Evolutionary conservation across 345 rosid genomes (phyloP), one percentile per base, ranked within the genome.

Genomic region (Ricinus communis): DNA sequence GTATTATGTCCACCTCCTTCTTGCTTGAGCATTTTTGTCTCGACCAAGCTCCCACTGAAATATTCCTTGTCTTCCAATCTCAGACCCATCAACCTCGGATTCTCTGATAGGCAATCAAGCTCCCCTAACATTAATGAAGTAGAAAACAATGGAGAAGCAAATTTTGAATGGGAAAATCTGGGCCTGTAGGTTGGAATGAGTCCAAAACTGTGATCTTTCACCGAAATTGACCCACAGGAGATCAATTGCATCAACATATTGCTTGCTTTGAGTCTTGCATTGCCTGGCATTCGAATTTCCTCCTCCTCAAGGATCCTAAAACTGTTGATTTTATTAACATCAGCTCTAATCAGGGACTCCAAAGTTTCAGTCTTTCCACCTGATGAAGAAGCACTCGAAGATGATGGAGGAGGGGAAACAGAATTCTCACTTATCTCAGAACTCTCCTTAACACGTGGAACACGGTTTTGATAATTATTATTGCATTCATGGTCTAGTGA

Each of bases 141-240:
- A 46, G 97, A 85, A 82, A 88, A 86, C 53, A 90, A 82, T 1
- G 97, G 93, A 0, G 97, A 86, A 0, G 84, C 78, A 62, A 80
- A 87, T 70, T 90, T 91, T 0, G 98, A 84, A 72, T 88, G 91
- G 3, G 87, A 77, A 70, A 89, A 89, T 66, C 89, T 85, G 0
- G 98, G 93, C 56, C 77, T 85, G 76, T 92, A 92, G 15, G 88
- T 82, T 15, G 99, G 99, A 40, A 92, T 81, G 62, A 92, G 78
- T 72, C 99, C 97, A 61, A 92, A 92, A 68, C 82, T 89, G 74
- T 90, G 85, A 75, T 95, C 97, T 82, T 90, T 92, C 46, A 95
- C 99, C 15, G 99, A 88, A 84, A 95, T 81, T 28, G 98, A 95
- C 14, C 99, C 99, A 50, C 99, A 92, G 0, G 99, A 92, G 76